Evolutionary conservation across 345 rosid species (phyloP).

Genomic region (Hibiscus syriacus): DNA sequence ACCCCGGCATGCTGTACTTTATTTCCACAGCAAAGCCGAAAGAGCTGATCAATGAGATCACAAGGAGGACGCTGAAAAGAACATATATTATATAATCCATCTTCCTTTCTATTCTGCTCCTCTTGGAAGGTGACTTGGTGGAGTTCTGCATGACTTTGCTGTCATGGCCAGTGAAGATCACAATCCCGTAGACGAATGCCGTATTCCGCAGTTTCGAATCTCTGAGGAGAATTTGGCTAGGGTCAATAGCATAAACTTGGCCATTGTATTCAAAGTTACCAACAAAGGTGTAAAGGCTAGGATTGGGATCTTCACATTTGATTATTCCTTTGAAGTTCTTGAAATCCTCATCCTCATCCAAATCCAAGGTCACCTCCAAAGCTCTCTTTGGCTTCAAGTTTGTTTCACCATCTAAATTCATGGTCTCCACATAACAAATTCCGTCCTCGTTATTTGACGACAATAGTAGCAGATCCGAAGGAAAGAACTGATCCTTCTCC

Average conservation of each 20-base stretch:
- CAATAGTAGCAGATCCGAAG: slow-evolving; percentile 80
- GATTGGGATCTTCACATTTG: slow-evolving; percentile 93
- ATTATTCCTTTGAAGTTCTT: slow-evolving; percentile 49
- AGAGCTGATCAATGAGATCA: slow-evolving; percentile 73
- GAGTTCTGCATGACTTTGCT: slow-evolving; percentile 95
- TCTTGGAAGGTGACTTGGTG: slow-evolving; percentile 82
- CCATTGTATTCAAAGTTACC: slow-evolving; percentile 68
- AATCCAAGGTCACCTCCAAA: slow-evolving; percentile 53
- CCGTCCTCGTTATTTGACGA: slow-evolving; percentile 92
- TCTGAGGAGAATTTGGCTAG: slow-evolving; percentile 86
- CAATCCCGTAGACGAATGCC: slow-evolving; percentile 66
- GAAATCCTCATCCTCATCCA: slow-evolving; percentile 64
- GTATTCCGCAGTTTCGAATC: slow-evolving; percentile 97
- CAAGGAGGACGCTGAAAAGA: slow-evolving; percentile 61
- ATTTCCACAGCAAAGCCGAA: slow-evolving; percentile 81
- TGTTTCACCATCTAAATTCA: slow-evolving; percentile 98
- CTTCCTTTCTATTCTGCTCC: slow-evolving; percentile 73
- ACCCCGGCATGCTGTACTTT: slow-evolving; percentile 60
- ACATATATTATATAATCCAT: slow-evolving; percentile 89
- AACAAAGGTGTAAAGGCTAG: slow-evolving; percentile 78
- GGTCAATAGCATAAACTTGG: slow-evolving; percentile 64
- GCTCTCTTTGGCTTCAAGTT: slow-evolving; percentile 85
- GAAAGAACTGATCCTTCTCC: slow-evolving; percentile 89
- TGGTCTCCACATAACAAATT: slow-evolving; percentile 95
- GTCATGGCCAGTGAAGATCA: slow-evolving; percentile 85